phyloP scores from a whole-genome alignment of 768 basidiomycete species.

The Tylopilus sp. region DNA sequence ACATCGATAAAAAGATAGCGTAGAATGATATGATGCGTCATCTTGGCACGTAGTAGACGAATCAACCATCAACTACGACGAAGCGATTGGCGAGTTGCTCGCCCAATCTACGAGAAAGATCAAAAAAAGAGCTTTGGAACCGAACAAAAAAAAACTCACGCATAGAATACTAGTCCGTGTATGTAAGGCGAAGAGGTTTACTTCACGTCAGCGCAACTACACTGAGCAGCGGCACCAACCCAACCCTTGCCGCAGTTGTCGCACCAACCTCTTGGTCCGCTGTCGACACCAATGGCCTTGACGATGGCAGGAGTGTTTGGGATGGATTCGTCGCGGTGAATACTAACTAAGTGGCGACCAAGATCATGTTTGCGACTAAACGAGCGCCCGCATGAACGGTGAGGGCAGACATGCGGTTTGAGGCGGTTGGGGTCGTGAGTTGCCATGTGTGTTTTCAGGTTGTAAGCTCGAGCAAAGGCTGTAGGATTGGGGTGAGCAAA shows the following conservation, averaged over 20 bases:
- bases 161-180: constrained; percentile 23
- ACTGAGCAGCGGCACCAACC: constrained; percentile 51
- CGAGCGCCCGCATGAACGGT: constrained; percentile 80
- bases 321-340: constrained; percentile 71
- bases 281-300: constrained; percentile 66
- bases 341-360: constrained; percentile 83
- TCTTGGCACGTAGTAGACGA: constrained; percentile 31
- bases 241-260: constrained; percentile 70
- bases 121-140: constrained; percentile 10
- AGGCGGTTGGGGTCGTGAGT: constrained; percentile 91
- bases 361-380: constrained; percentile 95
- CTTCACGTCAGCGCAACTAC: constrained; percentile 65
- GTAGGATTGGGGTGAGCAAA: constrained; percentile 5
- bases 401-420: constrained; percentile 87
- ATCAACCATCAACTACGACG: constrained; percentile 39
- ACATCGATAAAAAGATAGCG: constrained; percentile 47
- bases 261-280: constrained; percentile 65
- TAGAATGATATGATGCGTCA: constrained; percentile 34
- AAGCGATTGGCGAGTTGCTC: constrained; percentile 37
- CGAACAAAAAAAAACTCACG: constrained; percentile 16
- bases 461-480: constrained; percentile 93
- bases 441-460: constrained; percentile 92
- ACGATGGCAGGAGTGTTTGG: constrained; percentile 36
- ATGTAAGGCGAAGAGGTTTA: constrained; percentile 30
- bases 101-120: constrained; percentile 27